Evolutionary conservation across 75 land plant species (phyloP).

Genomic region (Chamaecyparis obtusa): DNA sequence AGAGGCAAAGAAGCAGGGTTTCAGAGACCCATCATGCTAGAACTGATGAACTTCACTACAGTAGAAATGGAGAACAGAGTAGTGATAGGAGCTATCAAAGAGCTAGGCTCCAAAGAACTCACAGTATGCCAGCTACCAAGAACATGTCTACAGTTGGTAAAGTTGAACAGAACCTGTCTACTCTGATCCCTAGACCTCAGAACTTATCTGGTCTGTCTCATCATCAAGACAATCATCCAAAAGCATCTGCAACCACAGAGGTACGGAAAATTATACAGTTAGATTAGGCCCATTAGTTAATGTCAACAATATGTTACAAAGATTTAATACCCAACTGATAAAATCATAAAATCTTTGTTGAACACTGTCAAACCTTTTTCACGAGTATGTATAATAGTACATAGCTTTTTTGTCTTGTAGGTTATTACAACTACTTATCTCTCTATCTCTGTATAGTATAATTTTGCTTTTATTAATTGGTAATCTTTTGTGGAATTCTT

Average conservation of each 20-base stretch:
- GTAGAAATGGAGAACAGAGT: neutral
- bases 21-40: neutral
- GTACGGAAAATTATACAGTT: neutral
- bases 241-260: neutral
- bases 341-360: neutral
- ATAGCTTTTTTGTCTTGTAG: neutral
- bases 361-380: neutral
- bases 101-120: neutral
- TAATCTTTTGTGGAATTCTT: neutral
- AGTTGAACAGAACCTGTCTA: neutral
- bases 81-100: neutral
- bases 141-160: conserved; percentile 1
- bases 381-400: neutral
- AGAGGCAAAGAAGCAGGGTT: conserved; percentile 8
- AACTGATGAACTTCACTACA: neutral
- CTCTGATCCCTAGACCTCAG: neutral
- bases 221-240: neutral
- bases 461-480: neutral
- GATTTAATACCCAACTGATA: neutral
- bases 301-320: neutral
- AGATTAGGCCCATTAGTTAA: neutral
- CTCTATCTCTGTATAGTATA: neutral
- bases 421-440: neutral
- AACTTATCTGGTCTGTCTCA: neutral
- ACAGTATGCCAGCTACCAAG: neutral